Percentiles rank a stretch among this genome's conserved stretches.
Conservation (phyloP, 768 basidiomycete genomes). For the Lentinula guzmanii region DNA sequence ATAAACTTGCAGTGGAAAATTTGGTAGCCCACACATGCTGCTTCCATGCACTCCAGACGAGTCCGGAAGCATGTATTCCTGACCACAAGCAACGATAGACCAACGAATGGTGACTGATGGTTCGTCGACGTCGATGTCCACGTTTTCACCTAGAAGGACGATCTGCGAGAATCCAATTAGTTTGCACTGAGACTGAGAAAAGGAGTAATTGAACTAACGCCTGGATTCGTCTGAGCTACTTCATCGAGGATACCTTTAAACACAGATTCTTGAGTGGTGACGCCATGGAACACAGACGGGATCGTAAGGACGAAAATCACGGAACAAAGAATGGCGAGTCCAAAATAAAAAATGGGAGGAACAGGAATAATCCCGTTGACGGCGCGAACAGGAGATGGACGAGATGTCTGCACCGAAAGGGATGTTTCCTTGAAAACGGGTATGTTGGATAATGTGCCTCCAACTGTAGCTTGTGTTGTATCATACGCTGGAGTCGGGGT, state of each 20-base stretch:
- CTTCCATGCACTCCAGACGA: slow-evolving; percentile 43
- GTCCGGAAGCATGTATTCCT: slow-evolving; percentile 34
- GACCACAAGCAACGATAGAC: slow-evolving; percentile 50
- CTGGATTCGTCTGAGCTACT: slow-evolving; percentile 34
- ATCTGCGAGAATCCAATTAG: slow-evolving; percentile 27
- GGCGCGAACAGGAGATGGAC: background rate
- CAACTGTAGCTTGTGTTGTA: background rate
- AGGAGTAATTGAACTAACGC: slow-evolving; percentile 23
- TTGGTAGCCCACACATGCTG: slow-evolving; percentile 39
- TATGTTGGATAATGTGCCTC: background rate
- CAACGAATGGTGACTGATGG: slow-evolving; percentile 51
- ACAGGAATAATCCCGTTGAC: slow-evolving; percentile 7
- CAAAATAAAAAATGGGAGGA: slow-evolving; percentile 14
- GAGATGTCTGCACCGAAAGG: background rate
- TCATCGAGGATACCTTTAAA: slow-evolving; percentile 35
- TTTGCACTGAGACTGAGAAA: background rate
- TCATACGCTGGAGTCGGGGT: background rate
- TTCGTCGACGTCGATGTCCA: slow-evolving; percentile 55
- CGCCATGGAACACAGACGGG: slow-evolving; percentile 44
- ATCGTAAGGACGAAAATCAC: slow-evolving; percentile 41
- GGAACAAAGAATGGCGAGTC: slow-evolving; percentile 36
- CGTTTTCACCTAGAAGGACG: slow-evolving; percentile 48
- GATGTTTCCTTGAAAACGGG: background rate
- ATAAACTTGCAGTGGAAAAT: slow-evolving; percentile 33
- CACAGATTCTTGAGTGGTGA: slow-evolving; percentile 30